phyloP scores from a whole-genome alignment of 352 stramenopile genomes.

The Pythium guiyangense region DNA sequence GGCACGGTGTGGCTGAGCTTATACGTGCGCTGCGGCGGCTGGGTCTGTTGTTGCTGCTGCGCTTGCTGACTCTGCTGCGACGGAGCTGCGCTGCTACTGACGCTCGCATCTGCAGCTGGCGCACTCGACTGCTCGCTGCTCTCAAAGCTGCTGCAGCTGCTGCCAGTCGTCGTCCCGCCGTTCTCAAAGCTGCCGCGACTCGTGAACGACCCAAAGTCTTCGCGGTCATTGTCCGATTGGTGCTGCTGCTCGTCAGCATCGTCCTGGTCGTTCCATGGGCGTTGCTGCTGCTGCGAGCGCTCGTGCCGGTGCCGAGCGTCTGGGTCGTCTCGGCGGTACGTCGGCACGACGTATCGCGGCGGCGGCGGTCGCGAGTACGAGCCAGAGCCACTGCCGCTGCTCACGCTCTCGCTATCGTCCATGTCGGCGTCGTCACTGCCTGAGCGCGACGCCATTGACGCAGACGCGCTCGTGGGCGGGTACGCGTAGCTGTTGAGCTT shows the following conservation, averaged over 20 bases:
- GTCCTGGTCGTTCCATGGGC: too few relatives aligned
- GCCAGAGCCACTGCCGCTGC: too few relatives aligned
- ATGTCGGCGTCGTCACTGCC: too few relatives aligned
- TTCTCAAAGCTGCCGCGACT: slow-evolving; percentile 18
- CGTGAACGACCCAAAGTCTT: slow-evolving; percentile 11
- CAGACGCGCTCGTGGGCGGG: too few relatives aligned
- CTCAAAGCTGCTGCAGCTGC: slow-evolving; percentile 17
- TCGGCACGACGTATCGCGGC: slow-evolving; percentile 16
- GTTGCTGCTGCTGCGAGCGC: too few relatives aligned
- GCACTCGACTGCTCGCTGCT: background rate
- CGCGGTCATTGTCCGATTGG: slow-evolving; percentile 14
- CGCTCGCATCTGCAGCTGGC: background rate
- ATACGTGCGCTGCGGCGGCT: slow-evolving; percentile 29
- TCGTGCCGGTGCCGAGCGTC: too few relatives aligned
- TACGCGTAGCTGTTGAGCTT: slow-evolving; percentile 27
- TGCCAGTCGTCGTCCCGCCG: slow-evolving; percentile 13
- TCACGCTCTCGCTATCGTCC: too few relatives aligned
- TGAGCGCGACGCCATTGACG: too few relatives aligned
- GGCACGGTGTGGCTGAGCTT: slow-evolving; percentile 51
- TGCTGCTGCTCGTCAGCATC: slow-evolving; percentile 9
- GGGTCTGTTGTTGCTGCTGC: slow-evolving; percentile 5
- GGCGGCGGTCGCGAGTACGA: too few relatives aligned
- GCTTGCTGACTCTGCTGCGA: too few relatives aligned
- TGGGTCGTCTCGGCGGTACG: too few relatives aligned
- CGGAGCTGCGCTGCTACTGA: slow-evolving; percentile 10